Base-by-base conservation (phyloP, 2,329 filamentous ascomycete genomes). In the Aurifilum marmelostoma region DNA sequence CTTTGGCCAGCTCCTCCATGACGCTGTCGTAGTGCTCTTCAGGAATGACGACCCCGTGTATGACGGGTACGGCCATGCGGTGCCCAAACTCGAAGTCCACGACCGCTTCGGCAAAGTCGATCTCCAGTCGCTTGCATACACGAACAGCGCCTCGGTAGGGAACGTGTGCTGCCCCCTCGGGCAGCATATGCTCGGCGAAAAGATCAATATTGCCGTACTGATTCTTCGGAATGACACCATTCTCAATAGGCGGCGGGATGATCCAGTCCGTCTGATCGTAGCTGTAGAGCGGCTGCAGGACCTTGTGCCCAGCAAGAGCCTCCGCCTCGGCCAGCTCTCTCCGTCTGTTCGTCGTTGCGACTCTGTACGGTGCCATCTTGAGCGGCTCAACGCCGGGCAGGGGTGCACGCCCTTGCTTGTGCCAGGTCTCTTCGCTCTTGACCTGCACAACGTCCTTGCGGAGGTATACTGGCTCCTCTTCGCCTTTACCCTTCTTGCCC, bases 31-130 rank as follows among this genome's bases (percentile, higher is more conserved):
- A 88, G 73, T 97, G 86, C 79, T 97, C 94, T 71, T 89, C 87
- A 0, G 95, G 93, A 1, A 97, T 87, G 0, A 99, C 94, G 0
- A 97, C 93, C 0, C 95, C 96, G 66, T 92, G 91, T 37, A 98
- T 91, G 0, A 97, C 89, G 0, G 96, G 96, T 0, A 98, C 93
- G 6, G 96, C 96, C 85, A 96, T 94, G 70, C 96, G 91, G 74
- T 96, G 91, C 0, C 95, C 95, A 77, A 98, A 99, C 76, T 99
- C 96, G 77, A 99, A 99, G 1, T 93, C 96, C 0, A 94, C 94
- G 2, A 97, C 96, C 1, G 96, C 96, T 79, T 98, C 96, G 0
- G 96, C 96, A 74, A 90, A 97, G 76, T 97, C 94, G 50, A 98
- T 91, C 4, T 89, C 88, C 0, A 99, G 83, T 71, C 92, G 90